These are phyloP conservation scores for Pyrus bretschneideri DNA, from an alignment of 306 rosid genomes.

Conservation along the genomic window DNA sequence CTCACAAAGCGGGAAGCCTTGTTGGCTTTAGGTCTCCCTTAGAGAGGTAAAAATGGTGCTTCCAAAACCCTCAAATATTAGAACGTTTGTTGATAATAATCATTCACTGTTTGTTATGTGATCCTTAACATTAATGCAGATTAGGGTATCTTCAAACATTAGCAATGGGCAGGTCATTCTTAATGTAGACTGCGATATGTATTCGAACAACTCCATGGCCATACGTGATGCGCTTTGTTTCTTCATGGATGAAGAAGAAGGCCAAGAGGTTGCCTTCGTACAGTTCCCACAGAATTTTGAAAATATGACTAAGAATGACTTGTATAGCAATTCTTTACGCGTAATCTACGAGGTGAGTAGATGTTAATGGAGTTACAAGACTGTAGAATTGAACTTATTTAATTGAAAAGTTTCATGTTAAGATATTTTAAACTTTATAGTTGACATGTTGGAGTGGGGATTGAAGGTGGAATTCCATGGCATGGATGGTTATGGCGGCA, in stretches of 20 bases:
- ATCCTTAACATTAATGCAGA: conserved; percentile 28
- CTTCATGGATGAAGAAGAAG: conserved; percentile 69
- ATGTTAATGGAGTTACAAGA: neutral
- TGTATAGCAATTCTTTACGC: conserved; percentile 31
- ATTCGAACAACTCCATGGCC: conserved; percentile 59
- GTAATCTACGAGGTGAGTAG: conserved; percentile 30
- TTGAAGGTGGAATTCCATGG: conserved; percentile 59
- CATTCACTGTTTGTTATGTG: neutral
- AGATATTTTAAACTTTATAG: neutral
- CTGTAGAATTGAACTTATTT: neutral
- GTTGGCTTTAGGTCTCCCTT: too few relatives aligned
- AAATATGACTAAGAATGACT: conserved; percentile 44
- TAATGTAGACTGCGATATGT: conserved; percentile 84
- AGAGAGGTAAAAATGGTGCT: neutral
- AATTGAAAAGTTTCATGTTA: neutral
- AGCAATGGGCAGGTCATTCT: conserved; percentile 71
- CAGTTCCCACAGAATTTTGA: conserved; percentile 34
- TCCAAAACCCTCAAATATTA: neutral
- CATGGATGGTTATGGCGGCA: conserved; percentile 62
- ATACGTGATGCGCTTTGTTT: conserved; percentile 73
- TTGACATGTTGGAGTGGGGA: neutral
- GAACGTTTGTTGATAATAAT: neutral
- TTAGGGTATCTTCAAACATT: conserved; percentile 73
- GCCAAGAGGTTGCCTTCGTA: conserved; percentile 63
- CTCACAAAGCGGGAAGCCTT: too few relatives aligned